Conservation (phyloP, 306 rosid genomes). For the Cyamopsis tetragonoloba region DNA sequence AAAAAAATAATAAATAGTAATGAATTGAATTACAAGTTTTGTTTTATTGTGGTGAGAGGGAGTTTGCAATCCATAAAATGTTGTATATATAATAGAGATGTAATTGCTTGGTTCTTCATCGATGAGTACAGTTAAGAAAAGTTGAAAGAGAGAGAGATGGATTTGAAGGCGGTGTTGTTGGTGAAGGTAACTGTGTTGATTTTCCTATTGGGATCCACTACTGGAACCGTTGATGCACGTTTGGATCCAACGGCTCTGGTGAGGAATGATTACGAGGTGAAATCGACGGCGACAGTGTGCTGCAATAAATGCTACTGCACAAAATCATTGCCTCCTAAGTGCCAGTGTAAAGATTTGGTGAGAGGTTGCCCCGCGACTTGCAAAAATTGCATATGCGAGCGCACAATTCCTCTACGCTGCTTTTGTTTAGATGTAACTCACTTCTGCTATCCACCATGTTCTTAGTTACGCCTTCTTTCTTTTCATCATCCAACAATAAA, state of each 20-base stretch:
- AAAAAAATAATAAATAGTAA: no score
- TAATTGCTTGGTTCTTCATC: no score
- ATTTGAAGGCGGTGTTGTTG: background rate
- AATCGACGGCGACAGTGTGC: background rate
- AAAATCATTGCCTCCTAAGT: background rate
- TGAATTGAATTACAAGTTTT: no score
- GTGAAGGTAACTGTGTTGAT: background rate
- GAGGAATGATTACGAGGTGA: no score
- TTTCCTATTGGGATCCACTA: background rate
- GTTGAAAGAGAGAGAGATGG: background rate
- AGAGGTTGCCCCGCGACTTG: background rate
- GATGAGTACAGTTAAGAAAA: no score
- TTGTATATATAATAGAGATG: no score
- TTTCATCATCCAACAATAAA: no score
- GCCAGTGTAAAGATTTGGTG: background rate
- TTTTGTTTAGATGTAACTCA: background rate
- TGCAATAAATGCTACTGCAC: background rate
- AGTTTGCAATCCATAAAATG: no score
- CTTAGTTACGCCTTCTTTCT: no score
- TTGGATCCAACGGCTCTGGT: constrained; percentile 9
- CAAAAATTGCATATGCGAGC: background rate
- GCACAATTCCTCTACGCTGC: background rate
- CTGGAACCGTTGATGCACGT: constrained; percentile 7
- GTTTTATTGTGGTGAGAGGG: no score
- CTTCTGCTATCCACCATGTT: no score